phyloP scores from a whole-genome alignment of 2,329 filamentous ascomycete species.

The Pestalotiopsis sp. region DNA sequence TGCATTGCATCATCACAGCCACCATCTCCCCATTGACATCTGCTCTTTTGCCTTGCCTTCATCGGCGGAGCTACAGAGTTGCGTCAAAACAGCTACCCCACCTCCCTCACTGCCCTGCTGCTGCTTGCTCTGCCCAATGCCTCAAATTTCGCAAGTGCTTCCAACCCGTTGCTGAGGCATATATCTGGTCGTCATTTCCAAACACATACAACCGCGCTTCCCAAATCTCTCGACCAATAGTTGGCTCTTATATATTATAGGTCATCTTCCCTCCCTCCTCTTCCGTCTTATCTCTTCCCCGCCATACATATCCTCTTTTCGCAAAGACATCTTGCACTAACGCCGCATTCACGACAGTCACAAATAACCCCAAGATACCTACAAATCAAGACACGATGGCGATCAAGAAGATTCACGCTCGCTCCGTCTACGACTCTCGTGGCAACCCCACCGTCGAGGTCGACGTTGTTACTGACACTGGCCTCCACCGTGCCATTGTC shows the following conservation, averaged over 20 bases:
- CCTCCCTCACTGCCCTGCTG: conserved; percentile 1
- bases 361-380: not conserved
- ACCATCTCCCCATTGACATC: not conserved
- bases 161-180: conserved; percentile 5
- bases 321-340: not conserved
- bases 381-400: conserved; percentile 64
- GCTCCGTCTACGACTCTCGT: conserved; percentile 98
- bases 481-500: conserved; percentile 95
- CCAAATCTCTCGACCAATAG: not conserved
- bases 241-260: not conserved
- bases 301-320: not conserved
- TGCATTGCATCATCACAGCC: not conserved
- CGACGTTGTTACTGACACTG: conserved; percentile 93
- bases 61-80: not conserved
- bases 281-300: not conserved
- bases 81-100: conserved; percentile 8
- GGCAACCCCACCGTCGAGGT: conserved; percentile 98
- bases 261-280: not conserved
- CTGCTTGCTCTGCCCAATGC: not conserved
- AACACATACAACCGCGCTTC: not conserved
- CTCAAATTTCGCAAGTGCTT: conserved; percentile 6
- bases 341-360: not conserved
- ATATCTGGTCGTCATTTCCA: conserved; percentile 1
- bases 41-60: not conserved
- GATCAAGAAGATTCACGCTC: conserved; percentile 86